Evolutionary conservation across 1,284 basidiomycete species (phyloP), one percentile per base, ranked within the genome.

Genomic region (Ustilago vetiveriae): DNA sequence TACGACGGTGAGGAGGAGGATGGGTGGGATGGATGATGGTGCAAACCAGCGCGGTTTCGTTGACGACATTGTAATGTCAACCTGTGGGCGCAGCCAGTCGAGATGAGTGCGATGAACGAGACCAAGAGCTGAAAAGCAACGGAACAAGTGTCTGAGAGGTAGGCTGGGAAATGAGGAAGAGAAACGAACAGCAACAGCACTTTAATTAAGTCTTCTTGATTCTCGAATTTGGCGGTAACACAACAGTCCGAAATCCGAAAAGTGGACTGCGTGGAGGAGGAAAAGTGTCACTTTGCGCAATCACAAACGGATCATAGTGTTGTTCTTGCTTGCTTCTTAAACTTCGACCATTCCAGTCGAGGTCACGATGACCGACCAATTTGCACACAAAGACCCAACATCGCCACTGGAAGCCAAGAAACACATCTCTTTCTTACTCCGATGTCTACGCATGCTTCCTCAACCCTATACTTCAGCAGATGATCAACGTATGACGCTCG

Each of bases 401-500:
- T 17, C 38, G 1, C 48, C 21, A 1, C 22, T 64, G 11, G 60
- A 64, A 14, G 16, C n/a, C 21, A 60, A 53, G 24, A 74, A 67
- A 35, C 78, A 81, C 50, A 54, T 64, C 27, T 69, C 71, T 11
- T 81, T 81, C 52, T 73, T 73, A 35, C 53, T 70, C 4, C 58
- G 77, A 21, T 75, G 77, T 32, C 46, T 81, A 9, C 67, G 74
- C 0, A 57, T 80, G 47, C 60, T 81, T 1, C 79, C 76, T 3
- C 38, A 50, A 40, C 65, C 78, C 2, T 81, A 81, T 56, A 71
- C 66, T 0, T 65, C 63, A 16, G 78, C 52, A 2, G 79, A 81
- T 47, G 60, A 72, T 19, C 79, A 81, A 45, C 70, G 79, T 9
- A 76, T 81, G 73, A 79, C 79, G 3, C 44, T 81, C 8, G 78